Evolutionary conservation across 2,329 filamentous ascomycete genomes (phyloP).

Genomic region (Dryadomyces sulphureus): DNA sequence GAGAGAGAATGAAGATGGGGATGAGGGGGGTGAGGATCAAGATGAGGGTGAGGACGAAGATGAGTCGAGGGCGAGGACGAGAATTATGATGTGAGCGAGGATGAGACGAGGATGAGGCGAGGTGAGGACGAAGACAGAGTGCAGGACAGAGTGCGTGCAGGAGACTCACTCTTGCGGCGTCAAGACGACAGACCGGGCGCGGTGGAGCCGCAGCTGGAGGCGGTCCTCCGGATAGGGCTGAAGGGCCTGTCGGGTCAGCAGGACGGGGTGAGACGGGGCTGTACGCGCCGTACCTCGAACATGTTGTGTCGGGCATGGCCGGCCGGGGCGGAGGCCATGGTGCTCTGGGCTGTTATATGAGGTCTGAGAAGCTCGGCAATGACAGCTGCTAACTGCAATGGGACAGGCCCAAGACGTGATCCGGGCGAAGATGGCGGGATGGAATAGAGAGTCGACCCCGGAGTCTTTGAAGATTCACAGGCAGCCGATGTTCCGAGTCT

Average conservation of each 20-base stretch:
- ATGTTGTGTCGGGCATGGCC: background rate
- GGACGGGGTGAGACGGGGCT: background rate
- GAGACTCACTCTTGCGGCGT: constrained; percentile 55
- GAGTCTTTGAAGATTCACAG: too few relatives aligned
- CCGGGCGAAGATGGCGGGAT: too few relatives aligned
- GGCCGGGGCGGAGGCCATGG: background rate
- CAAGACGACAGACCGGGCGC: constrained; percentile 68
- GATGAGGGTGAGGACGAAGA: too few relatives aligned
- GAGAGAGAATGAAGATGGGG: too few relatives aligned
- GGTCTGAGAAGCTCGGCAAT: background rate
- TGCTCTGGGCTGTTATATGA: too few relatives aligned
- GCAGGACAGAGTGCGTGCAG: background rate
- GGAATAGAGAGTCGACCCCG: too few relatives aligned
- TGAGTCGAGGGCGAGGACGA: too few relatives aligned
- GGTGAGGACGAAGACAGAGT: background rate
- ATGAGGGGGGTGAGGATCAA: too few relatives aligned
- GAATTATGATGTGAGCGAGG: too few relatives aligned
- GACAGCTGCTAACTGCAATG: background rate
- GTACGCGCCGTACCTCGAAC: constrained; percentile 7
- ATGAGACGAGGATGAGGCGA: constrained; percentile 2
- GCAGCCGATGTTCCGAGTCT: too few relatives aligned
- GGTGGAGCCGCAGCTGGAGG: constrained; percentile 68
- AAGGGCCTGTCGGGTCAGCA: constrained; percentile 14
- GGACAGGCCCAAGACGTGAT: too few relatives aligned
- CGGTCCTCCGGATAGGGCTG: constrained; percentile 47